These are phyloP conservation scores for Pezicula neosporulosa DNA, from an alignment of 2,329 filamentous ascomycete genomes.

Conservation along the genomic window DNA sequence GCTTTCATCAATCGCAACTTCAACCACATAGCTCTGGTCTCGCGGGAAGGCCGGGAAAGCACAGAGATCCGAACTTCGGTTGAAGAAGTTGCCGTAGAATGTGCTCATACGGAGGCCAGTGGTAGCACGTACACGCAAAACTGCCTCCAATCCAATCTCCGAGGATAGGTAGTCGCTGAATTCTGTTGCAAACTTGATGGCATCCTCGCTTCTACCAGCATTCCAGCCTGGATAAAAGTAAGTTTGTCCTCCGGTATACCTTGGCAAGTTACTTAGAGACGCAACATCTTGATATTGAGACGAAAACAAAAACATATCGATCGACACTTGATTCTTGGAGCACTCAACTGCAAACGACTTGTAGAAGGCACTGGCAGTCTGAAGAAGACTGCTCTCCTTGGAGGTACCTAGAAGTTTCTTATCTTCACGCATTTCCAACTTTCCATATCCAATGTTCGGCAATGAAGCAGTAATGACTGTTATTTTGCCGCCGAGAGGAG, in stretches of 20 bases:
- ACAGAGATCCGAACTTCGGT: conserved; percentile 93
- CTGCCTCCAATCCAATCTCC: conserved; percentile 93
- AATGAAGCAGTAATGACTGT: conserved; percentile 86
- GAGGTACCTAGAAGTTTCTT: conserved; percentile 93
- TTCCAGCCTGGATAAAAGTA: conserved; percentile 99
- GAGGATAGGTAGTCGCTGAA: conserved; percentile 96
- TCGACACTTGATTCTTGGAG: conserved; percentile 97
- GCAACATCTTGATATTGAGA: conserved; percentile 97
- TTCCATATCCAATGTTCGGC: conserved; percentile 85
- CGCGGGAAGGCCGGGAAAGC: conserved; percentile 97
- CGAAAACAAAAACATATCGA: conserved; percentile 97
- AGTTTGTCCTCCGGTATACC: conserved; percentile 96
- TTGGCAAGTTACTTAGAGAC: conserved; percentile 88
- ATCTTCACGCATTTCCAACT: conserved; percentile 90
- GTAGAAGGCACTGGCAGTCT: conserved; percentile 95
- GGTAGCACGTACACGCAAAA: conserved; percentile 90
- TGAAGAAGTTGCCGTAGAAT: conserved; percentile 99
- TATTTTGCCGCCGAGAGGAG: conserved; percentile 90
- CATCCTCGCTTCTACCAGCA: conserved; percentile 87
- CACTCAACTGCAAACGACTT: conserved; percentile 99
- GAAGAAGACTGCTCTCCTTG: conserved; percentile 82
- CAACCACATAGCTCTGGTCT: conserved; percentile 95
- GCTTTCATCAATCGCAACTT: conserved; percentile 96
- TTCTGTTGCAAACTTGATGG: conserved; percentile 95
- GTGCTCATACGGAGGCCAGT: conserved; percentile 95